Evolutionary conservation across 202 grass and related monocot genomes (phyloP).

Genomic region (Setaria viridis): DNA sequence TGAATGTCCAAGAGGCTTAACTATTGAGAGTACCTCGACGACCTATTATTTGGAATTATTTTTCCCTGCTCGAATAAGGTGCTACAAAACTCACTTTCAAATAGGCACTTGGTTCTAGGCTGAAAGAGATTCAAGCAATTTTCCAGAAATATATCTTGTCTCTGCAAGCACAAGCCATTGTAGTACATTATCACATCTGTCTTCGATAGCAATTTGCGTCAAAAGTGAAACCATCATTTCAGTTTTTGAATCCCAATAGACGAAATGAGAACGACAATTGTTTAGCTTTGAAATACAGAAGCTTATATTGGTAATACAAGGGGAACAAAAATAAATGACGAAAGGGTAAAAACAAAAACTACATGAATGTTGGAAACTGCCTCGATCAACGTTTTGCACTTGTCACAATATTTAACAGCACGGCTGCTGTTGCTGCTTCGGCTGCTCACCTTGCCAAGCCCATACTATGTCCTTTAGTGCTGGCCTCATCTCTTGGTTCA

Average conservation of each 20-base stretch:
- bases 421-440: conserved; percentile 34
- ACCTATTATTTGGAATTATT: not conserved
- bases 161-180: not conserved
- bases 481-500: conserved; percentile 82
- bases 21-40: not conserved
- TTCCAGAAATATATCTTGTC: not conserved
- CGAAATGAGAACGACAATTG: not conserved
- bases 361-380: conserved; percentile 18
- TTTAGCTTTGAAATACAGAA: not conserved
- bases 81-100: not conserved
- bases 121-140: not conserved
- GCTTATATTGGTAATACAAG: conserved; percentile 26
- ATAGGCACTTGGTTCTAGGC: too few relatives aligned
- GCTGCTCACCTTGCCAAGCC: conserved; percentile 93
- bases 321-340: conserved; percentile 8
- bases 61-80: not conserved
- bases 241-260: not conserved
- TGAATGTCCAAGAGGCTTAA: not conserved
- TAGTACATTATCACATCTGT: not conserved
- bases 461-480: conserved; percentile 92
- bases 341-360: not conserved
- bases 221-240: not conserved
- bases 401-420: conserved; percentile 6
- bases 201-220: not conserved
- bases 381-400: not conserved